phyloP scores from a whole-genome alignment of 1,284 basidiomycete species.

The Lentinus polychrous region DNA sequence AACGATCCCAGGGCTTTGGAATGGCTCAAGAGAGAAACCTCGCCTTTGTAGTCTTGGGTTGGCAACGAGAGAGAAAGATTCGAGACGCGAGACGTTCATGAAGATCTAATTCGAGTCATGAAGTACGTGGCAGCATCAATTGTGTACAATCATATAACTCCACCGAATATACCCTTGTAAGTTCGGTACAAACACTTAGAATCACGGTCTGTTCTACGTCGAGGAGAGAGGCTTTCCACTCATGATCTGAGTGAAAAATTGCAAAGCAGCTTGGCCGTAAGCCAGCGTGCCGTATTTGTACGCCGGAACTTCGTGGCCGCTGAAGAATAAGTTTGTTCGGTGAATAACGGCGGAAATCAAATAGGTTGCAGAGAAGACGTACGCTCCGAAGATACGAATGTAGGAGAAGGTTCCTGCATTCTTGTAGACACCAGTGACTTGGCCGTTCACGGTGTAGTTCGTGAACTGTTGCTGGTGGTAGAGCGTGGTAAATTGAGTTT shows the following conservation, averaged over 20 bases:
- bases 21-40: constrained; percentile 76
- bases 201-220: constrained; percentile 9
- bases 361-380: constrained; percentile 9
- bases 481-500: constrained; percentile 15
- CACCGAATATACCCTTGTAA: too few relatives aligned
- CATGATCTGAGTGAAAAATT: constrained; percentile 24
- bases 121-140: too few relatives aligned
- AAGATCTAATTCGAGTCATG: too few relatives aligned
- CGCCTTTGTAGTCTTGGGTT: constrained; percentile 32
- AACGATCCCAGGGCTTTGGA: constrained; percentile 65
- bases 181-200: too few relatives aligned
- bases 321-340: not conserved
- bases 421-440: constrained; percentile 46
- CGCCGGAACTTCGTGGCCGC: constrained; percentile 22
- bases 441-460: constrained; percentile 44
- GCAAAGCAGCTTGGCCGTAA: constrained; percentile 19
- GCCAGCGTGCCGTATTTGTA: constrained; percentile 20
- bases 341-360: not conserved
- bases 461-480: constrained; percentile 31
- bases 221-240: constrained; percentile 17
- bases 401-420: constrained; percentile 58
- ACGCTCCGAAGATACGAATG: constrained; percentile 45
- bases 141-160: too few relatives aligned
- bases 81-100: too few relatives aligned
- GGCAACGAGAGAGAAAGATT: not conserved